Evolutionary conservation across 2,329 filamentous ascomycete genomes (phyloP).

Genomic region (Nemania bipapillata): DNA sequence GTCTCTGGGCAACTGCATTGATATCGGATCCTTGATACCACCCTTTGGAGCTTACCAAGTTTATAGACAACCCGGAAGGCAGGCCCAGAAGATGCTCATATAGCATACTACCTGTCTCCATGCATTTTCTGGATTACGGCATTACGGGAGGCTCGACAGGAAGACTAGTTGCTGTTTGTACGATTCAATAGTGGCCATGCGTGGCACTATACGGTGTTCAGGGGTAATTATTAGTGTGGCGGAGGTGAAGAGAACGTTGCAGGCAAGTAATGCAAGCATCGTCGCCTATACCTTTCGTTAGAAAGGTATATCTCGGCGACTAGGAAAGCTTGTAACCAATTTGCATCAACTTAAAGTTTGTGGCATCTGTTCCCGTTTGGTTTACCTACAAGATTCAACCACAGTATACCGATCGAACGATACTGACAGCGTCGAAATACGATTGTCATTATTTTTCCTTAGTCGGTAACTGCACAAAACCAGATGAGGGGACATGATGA

Average conservation of each 20-base stretch:
- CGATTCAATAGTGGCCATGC: slow-evolving; percentile 45
- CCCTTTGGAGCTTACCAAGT: slow-evolving; percentile 48
- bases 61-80: slow-evolving; percentile 53
- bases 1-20: slow-evolving; percentile 43
- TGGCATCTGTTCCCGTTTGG: slow-evolving; percentile 37
- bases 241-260: slow-evolving; percentile 31
- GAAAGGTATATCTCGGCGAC: slow-evolving; percentile 9
- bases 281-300: slow-evolving; percentile 27
- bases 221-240: slow-evolving; percentile 44
- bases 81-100: slow-evolving; percentile 52
- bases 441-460: slow-evolving; percentile 40
- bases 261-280: slow-evolving; percentile 36
- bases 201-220: slow-evolving; percentile 47
- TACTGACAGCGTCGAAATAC: slow-evolving; percentile 47
- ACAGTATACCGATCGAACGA: slow-evolving; percentile 42
- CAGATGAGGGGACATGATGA: slow-evolving; percentile 37
- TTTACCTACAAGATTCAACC: slow-evolving; percentile 37
- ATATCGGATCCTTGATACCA: slow-evolving; percentile 50
- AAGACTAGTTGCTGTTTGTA: slow-evolving; percentile 47
- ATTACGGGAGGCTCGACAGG: slow-evolving; percentile 48
- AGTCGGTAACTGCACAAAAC: slow-evolving; percentile 41
- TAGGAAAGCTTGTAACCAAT: slow-evolving; percentile 35
- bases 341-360: slow-evolving; percentile 43
- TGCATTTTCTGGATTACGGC: slow-evolving; percentile 57
- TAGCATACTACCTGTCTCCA: slow-evolving; percentile 55